Evolutionary conservation across 163 green algal genomes (phyloP).

Genomic region (Volvox carteri): DNA sequence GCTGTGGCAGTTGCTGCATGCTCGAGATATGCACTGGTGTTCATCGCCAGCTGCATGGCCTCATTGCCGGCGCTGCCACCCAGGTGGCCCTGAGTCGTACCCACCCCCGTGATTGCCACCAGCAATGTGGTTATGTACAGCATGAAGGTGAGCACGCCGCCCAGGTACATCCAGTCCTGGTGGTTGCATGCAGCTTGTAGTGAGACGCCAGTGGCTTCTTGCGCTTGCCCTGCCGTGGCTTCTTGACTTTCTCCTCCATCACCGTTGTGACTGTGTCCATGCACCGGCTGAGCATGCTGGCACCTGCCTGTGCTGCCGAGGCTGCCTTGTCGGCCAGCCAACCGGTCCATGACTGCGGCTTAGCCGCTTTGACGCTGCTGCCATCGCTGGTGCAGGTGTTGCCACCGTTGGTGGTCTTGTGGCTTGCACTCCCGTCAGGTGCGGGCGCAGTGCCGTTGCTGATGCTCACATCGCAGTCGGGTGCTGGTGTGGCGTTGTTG

Average conservation of each 20-base stretch:
- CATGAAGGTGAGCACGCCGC: constrained; percentile 13
- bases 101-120: neutral
- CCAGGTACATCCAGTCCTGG: constrained; percentile 13
- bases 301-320: constrained; percentile 9
- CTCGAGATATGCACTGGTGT: constrained; percentile 11
- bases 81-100: neutral
- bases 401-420: neutral
- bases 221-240: constrained; percentile 26
- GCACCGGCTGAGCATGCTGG: constrained; percentile 9
- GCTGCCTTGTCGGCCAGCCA: constrained; percentile 13
- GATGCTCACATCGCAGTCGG: neutral
- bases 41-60: constrained; percentile 2
- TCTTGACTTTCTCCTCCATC: constrained; percentile 21
- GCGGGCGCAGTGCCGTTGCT: constrained; percentile 14
- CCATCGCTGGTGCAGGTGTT: neutral
- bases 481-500: neutral
- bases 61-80: constrained; percentile 2
- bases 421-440: neutral
- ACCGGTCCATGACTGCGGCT: neutral
- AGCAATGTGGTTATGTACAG: neutral
- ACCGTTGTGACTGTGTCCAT: constrained; percentile 5
- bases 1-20: constrained; percentile 10
- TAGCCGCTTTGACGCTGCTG: neutral
- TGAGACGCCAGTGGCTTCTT: constrained; percentile 12
- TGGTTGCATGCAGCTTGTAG: constrained; percentile 3